A percentile compares a stretch with the other conserved stretches of the same genome.
phyloP scores from a whole-genome alignment of 1,284 basidiomycete genomes.

The Meripilus lineatus region DNA sequence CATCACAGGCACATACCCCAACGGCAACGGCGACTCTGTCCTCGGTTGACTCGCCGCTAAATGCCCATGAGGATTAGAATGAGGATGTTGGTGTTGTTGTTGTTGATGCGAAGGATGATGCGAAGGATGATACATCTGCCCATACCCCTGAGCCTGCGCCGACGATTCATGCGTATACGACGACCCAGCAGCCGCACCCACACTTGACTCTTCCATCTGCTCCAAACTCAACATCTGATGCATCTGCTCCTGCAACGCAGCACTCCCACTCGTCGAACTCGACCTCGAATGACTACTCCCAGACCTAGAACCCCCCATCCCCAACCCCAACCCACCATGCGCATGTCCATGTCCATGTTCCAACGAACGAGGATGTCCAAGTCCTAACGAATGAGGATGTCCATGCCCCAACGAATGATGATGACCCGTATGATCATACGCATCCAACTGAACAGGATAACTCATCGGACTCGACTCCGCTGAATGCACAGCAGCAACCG shows the following conservation, averaged over 20 bases:
- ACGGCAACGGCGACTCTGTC: no score
- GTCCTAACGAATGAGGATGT: neutral
- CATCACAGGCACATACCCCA: no score
- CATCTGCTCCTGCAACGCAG: constrained; percentile 26
- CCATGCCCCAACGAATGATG: no score
- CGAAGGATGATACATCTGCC: no score
- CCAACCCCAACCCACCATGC: no score
- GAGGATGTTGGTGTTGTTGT: no score
- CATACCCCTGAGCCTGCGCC: no score
- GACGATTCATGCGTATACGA: no score
- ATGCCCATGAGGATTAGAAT: no score
- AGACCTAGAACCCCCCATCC: neutral
- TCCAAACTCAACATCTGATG: constrained; percentile 26
- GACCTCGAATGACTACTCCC: constrained; percentile 23
- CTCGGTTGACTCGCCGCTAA: no score
- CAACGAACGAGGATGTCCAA: neutral
- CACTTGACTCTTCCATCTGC: constrained; percentile 9
- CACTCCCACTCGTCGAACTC: constrained; percentile 14
- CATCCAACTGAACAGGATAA: constrained; percentile 40
- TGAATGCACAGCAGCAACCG: constrained; percentile 29
- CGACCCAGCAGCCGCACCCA: constrained; percentile 7
- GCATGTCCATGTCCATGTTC: no score
- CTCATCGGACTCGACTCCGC: constrained; percentile 56
- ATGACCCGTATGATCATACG: constrained; percentile 17
- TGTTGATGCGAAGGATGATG: no score